Evolutionary conservation across 2,329 filamentous ascomycete genomes (phyloP), one percentile per base, ranked within the genome.

Genomic region (Fusarium falciforme): DNA sequence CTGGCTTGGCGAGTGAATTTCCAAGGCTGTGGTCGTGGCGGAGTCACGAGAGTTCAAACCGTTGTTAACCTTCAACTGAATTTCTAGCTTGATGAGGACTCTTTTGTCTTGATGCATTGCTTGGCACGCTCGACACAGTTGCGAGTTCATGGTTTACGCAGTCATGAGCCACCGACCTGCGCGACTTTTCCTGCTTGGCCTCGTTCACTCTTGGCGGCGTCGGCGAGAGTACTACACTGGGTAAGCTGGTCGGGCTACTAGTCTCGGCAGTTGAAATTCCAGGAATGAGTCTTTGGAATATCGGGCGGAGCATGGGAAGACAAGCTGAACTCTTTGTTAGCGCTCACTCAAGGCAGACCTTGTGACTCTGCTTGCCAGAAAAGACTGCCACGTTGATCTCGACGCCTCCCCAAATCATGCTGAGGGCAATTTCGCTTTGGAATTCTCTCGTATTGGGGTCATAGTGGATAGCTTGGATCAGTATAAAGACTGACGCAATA

Each of bases 371-470:
- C 62, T 66, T 44, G 77, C 78, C 70, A 36, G 76, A 76, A 9
- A 80, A 65, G 2, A 78, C 66, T 38, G 75, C 77, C 14, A 79
- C 49, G 54, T 79, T 78, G 14, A 79, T 69, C 57, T 79, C 79
- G 11, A 79, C 77, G 1, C 67, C 69, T 10, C 71, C 73, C 78
- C 79, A 80, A 4, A 76, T 61, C 16, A 77, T 70, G 36, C 77
- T 78, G 25, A 73, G 42, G 22, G 72, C 72, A 25, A 76, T 61
- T 9, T 78, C 72, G 27, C 74, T 74, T 5, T 77, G 73, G 31
- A 78, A 58, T 20, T 80, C 73, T 2, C 22, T 59, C 4, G 75
- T 71, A 11, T 40, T 52, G 6, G 67, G 33, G 36, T 77, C 44
- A 33, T 76, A 75, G 5, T 62, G 57, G 9, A 67, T 66, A 1